Conservation (phyloP, 2,329 filamentous ascomycete genomes). For the Cercospora sp. region DNA sequence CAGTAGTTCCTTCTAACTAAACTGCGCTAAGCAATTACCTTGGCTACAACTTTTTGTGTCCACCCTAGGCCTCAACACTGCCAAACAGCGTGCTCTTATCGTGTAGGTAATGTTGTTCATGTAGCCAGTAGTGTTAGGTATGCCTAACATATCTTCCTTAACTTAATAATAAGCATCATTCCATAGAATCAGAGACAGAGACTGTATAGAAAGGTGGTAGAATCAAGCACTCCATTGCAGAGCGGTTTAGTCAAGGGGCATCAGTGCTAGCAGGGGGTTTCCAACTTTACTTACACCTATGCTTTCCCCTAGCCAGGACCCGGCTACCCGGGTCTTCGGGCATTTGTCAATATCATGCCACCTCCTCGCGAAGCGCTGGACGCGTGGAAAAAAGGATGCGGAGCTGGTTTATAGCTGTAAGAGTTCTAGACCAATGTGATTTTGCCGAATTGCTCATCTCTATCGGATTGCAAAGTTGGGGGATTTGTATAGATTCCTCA, state of each 20-base stretch:
- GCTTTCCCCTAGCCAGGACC: neutral
- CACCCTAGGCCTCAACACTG: neutral
- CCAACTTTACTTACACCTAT: neutral
- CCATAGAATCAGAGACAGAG: neutral
- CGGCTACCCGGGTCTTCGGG: neutral
- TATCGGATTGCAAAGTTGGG: neutral
- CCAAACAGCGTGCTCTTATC: neutral
- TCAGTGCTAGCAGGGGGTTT: neutral
- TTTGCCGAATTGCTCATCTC: neutral
- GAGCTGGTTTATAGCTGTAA: neutral
- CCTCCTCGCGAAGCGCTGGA: neutral
- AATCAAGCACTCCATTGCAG: neutral
- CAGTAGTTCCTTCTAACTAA: neutral
- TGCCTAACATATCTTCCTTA: too few relatives aligned
- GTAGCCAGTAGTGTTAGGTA: too few relatives aligned
- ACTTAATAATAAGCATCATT: neutral
- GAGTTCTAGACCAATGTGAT: too few relatives aligned
- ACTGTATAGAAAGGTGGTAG: neutral
- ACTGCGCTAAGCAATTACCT: neutral
- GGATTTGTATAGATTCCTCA: neutral
- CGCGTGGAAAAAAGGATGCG: neutral
- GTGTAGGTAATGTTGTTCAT: neutral
- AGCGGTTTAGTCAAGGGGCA: neutral
- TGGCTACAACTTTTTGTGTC: neutral
- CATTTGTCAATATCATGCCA: neutral